Conservation (phyloP, 805 yeast species). For the Metschnikowia matae region DNA sequence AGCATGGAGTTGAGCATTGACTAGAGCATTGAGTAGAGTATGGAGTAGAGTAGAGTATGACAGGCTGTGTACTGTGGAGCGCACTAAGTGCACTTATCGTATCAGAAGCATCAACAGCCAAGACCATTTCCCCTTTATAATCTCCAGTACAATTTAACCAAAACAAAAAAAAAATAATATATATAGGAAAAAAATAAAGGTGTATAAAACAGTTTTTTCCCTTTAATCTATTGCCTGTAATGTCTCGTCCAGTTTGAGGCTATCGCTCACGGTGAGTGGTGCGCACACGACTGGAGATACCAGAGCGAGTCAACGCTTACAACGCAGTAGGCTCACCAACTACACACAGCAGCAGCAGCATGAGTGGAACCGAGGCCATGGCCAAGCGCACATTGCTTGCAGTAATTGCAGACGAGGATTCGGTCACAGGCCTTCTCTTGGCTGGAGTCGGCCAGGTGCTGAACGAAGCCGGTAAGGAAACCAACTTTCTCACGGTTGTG, state of each 20-base stretch:
- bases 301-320: not conserved
- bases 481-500: conserved; percentile 76
- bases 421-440: conserved; percentile 89
- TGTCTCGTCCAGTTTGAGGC: not conserved
- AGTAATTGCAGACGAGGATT: conserved; percentile 96
- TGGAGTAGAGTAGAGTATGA: too few species aligned
- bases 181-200: too few species aligned
- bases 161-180: too few species aligned
- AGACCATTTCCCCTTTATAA: too few species aligned
- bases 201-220: too few species aligned
- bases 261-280: not conserved
- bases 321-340: not conserved
- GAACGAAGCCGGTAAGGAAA: conserved; percentile 54
- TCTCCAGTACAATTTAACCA: too few species aligned
- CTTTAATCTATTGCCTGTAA: too few species aligned
- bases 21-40: too few species aligned
- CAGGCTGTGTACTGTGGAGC: too few species aligned
- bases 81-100: too few species aligned
- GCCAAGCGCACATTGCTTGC: conserved; percentile 80
- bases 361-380: conserved; percentile 38
- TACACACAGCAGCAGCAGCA: conserved; percentile 8
- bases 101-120: too few species aligned
- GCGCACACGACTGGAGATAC: conserved; percentile 4
- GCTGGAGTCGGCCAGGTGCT: conserved; percentile 93
- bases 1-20: too few species aligned